Evolutionary conservation across 2,329 filamentous ascomycete genomes (phyloP), one percentile per base, ranked within the genome.

Genomic region (Penicillium sp.): DNA sequence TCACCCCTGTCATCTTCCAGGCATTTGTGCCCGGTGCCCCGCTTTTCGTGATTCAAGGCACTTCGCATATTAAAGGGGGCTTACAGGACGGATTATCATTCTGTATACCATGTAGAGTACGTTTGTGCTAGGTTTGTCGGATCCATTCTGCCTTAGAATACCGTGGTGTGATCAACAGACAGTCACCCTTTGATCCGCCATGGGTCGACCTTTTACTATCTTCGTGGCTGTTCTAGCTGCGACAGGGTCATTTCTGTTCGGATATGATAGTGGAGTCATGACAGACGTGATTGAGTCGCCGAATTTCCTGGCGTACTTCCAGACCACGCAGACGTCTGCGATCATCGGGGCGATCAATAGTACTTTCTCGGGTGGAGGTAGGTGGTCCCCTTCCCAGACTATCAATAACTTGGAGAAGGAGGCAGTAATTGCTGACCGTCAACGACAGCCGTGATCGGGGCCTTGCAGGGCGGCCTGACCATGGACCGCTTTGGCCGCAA

Each of bases 301-400:
- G 7, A 72, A 83, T 61, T 86, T 87, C 66, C 74, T 85, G 36
- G 6, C 42, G 8, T 59, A 54, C 63, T 87, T 87, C 69, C 71
- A 83, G 32, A 81, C 80, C 4, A 67, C 63, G 1, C 76, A 69
- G 21, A 74, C 72, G 1, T 77, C 77, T 60, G 71, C 79, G 4
- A 79, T 84, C 44, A 75, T 86, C 49, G 84, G 84, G 9, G 84
- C 84, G 17, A 82, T 87, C 64, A 84, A 85, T 62, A 83, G 83
- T 51, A 85, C 84, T 20, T 87, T 86, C 60, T 79, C 78, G 12
- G 81, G 80, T 4, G 81, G 81, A n/a, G 81, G 80, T 49, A 52
- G 10, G 63, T 26, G 4, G 26, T 43, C 6, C 7, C 8, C 3
- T 17, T 34, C n/a, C 32, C 15, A 15, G 36, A 24, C 26, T 8